Conservation (phyloP, 2,329 filamentous ascomycete species). For the Pyrenochaeta sp. region DNA sequence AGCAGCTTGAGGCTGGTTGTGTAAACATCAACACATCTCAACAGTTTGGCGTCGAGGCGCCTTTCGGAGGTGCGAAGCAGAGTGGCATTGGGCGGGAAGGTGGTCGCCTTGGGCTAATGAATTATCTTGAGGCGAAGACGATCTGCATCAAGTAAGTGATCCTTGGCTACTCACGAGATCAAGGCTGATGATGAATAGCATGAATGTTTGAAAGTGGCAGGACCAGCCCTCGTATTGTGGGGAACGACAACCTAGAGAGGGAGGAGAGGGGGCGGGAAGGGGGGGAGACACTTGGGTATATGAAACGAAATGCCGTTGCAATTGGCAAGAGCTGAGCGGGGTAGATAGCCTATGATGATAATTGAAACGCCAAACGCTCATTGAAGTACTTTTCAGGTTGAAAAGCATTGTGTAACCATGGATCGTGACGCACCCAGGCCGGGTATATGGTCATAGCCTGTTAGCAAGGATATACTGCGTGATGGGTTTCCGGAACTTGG, state of each 20-base stretch:
- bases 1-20: conserved; percentile 41
- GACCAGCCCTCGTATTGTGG: neutral
- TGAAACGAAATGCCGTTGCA: neutral
- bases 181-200: conserved; percentile 5
- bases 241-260: neutral
- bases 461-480: neutral
- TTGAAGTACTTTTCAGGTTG: neutral
- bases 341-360: neutral
- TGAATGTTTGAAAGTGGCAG: conserved; percentile 1
- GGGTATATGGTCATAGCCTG: neutral
- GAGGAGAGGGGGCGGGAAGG: too few relatives aligned
- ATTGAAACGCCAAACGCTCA: neutral
- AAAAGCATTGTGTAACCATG: neutral
- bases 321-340: neutral
- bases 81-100: conserved; percentile 44
- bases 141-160: conserved; percentile 41
- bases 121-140: conserved; percentile 45
- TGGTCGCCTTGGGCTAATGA: conserved; percentile 39
- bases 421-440: neutral
- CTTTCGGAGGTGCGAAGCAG: conserved; percentile 47
- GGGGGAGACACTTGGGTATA: neutral
- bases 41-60: conserved; percentile 22
- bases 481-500: neutral
- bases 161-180: neutral
- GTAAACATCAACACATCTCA: conserved; percentile 43